Conservation (phyloP, 139 green algal genomes). For the Monoraphidium neglectum region DNA sequence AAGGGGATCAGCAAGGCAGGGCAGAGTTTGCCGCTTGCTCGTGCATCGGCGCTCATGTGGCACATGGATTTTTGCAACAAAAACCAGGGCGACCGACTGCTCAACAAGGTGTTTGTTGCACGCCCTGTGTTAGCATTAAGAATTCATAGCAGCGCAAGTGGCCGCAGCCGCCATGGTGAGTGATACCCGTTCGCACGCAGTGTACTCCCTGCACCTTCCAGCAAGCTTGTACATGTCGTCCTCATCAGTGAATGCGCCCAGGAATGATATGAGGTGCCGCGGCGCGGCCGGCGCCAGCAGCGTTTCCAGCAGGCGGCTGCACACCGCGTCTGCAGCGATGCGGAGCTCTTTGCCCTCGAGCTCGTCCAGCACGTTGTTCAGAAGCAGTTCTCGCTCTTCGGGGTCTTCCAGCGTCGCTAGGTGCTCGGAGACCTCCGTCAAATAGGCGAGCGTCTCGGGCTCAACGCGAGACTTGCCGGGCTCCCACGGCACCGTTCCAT, state of each 20-base stretch:
- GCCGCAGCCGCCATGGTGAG: too few relatives aligned
- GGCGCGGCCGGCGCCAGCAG: constrained; percentile 43
- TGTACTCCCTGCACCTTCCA: constrained; percentile 24
- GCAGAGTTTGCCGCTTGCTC: too few relatives aligned
- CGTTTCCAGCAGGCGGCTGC: constrained; percentile 66
- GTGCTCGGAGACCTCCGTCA: constrained; percentile 35
- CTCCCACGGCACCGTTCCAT: too few relatives aligned
- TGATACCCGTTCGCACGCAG: too few relatives aligned
- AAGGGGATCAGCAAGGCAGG: too few relatives aligned
- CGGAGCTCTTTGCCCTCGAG: constrained; percentile 54
- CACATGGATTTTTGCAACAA: too few relatives aligned
- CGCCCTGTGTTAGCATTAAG: too few relatives aligned
- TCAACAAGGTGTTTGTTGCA: too few relatives aligned
- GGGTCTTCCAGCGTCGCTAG: constrained; percentile 59
- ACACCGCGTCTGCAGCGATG: constrained; percentile 33
- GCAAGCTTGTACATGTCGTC: constrained; percentile 41
- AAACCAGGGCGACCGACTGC: too few relatives aligned
- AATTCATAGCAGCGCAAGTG: too few relatives aligned
- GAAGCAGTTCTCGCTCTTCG: constrained; percentile 65
- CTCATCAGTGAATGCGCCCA: constrained; percentile 33
- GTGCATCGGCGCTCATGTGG: too few relatives aligned
- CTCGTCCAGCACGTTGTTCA: constrained; percentile 73
- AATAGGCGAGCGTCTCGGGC: constrained; percentile 8
- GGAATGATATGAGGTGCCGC: constrained; percentile 45
- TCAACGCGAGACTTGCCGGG: constrained; percentile 3